Base-by-base conservation (phyloP, 805 yeast genomes). In the Schwanniomyces vanrijiae region DNA sequence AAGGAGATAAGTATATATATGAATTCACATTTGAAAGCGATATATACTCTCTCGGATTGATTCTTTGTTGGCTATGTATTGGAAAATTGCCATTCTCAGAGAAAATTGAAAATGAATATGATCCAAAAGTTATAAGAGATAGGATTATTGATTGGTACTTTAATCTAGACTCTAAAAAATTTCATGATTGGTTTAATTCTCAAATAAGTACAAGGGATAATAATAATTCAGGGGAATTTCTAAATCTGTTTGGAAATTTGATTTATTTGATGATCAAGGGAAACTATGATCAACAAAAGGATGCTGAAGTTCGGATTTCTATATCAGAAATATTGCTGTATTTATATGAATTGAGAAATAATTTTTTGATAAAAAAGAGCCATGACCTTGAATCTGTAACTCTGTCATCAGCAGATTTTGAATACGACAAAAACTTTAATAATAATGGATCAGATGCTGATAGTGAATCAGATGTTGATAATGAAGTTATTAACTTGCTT, bases 1-100 rank as follows among this genome's bases (percentile, higher is more conserved):
- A 60, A 1, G 78, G 68, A 5, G 52, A 55, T 16, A 70, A 78
- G 18, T 61, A 58, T 29, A 57, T 63, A n/a, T 59, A 68, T 45
- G 83, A 86, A 34, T 90, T 88, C 58, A 78, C 85, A 4, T 82
- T 78, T 58, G 78, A 82, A 33, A 82, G 96, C 22, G 97, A 90
- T 64, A 76, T 88, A 45, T 90, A 87, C 60, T 86, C 96, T 0
- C 62, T 90, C 29, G 97, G 97, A 0, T 78, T 90, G 82, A 85
- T 89, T n/a, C 64, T 88, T 45, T 83, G 86, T 59, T 88, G 78
- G 60, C 61, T 90, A 43, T 83, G 94, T 51, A 86, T 84, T 60
- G 87, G 89, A 0, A 66, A 64, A 29, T 68, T 90, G 35, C 97
- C 97, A 0, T 90, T 66, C 44, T 47, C 65, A 2, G 49, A 49